phyloP scores from a whole-genome alignment of 164 flowering plant species.

The Sextonia rubra region DNA sequence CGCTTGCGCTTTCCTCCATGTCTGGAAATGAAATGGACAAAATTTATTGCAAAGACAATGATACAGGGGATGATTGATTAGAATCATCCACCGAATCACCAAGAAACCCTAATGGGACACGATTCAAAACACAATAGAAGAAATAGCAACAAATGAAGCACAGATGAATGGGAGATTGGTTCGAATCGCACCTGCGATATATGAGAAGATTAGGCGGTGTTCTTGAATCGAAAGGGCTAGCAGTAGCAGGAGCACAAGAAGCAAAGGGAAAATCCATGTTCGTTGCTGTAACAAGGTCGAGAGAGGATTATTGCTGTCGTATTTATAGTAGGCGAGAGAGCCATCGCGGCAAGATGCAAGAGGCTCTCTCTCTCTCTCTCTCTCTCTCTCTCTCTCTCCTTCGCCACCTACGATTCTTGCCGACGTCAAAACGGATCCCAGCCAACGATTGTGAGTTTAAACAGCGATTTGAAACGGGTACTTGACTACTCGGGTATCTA shows the following conservation, averaged over 20 bases:
- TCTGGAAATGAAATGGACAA: background rate
- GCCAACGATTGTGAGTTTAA: background rate
- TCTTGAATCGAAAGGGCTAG: background rate
- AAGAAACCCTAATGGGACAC: no score
- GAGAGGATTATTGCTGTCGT: background rate
- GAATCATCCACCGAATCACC: no score
- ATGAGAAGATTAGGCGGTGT: background rate
- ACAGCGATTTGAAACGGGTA: no score
- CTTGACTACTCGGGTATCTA: no score
- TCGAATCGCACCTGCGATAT: background rate
- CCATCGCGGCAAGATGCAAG: background rate
- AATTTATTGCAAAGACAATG: background rate
- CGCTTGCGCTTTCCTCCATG: slow-evolving; percentile 8
- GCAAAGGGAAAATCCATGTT: background rate
- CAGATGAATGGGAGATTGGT: background rate
- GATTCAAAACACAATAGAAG: no score
- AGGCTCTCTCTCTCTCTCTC: background rate
- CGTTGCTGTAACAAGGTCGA: background rate
- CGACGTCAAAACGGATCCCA: background rate
- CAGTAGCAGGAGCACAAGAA: background rate
- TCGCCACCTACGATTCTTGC: slow-evolving; percentile 3
- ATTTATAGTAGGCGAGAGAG: background rate
- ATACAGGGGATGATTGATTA: background rate
- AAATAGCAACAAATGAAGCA: no score
- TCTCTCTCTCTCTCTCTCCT: background rate